A percentile compares a stretch with the other conserved stretches of the same genome.
Evolutionary conservation across 2,329 filamentous ascomycete species (phyloP).

Genomic region (Diplodia mutila): DNA sequence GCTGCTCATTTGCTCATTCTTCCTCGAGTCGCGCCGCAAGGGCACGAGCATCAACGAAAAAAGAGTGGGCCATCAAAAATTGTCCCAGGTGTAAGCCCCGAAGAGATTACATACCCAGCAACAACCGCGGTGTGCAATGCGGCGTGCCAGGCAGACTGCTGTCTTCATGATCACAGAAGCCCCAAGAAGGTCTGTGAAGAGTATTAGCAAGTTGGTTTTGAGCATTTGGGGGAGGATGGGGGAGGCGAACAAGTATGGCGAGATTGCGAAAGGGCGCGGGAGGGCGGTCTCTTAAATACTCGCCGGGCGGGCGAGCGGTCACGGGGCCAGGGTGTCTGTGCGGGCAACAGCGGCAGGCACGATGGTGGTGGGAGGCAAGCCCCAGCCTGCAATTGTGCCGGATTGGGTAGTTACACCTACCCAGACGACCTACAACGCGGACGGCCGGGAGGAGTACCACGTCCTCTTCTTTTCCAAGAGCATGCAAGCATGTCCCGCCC

Average conservation of each 20-base stretch:
- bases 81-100: constrained; percentile 11
- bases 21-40: not conserved
- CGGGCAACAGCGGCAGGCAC: too few relatives aligned
- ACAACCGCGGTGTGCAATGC: constrained; percentile 6
- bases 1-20: not conserved
- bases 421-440: too few relatives aligned
- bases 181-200: constrained; percentile 1
- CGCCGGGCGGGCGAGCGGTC: too few relatives aligned
- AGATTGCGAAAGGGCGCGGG: not conserved
- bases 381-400: not conserved
- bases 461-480: too few relatives aligned
- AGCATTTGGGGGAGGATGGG: not conserved
- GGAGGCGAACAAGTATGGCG: not conserved
- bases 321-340: too few relatives aligned
- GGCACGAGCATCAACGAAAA: constrained; percentile 10
- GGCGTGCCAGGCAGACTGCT: not conserved
- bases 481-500: too few relatives aligned
- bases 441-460: too few relatives aligned
- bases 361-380: too few relatives aligned
- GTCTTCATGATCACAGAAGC: not conserved
- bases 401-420: not conserved
- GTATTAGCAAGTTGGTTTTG: not conserved
- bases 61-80: not conserved
- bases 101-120: constrained; percentile 5
- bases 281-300: too few relatives aligned